Conservation (phyloP, 805 yeast species). For the Priceomyces carsonii region DNA sequence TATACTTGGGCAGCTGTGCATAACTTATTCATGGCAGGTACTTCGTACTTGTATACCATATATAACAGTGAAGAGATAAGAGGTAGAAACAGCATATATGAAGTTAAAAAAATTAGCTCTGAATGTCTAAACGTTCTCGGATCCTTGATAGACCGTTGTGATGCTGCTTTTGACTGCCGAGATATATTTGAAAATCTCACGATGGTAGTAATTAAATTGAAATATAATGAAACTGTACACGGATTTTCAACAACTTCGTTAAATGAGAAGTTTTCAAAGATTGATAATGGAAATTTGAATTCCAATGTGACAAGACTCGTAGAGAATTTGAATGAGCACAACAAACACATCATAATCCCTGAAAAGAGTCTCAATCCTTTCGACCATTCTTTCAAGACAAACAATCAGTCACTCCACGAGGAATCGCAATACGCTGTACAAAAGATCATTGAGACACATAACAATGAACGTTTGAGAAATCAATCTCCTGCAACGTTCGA, state of each 20-base stretch:
- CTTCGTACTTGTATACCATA: slow-evolving; percentile 75
- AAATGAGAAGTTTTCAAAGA: slow-evolving; percentile 17
- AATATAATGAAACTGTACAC: slow-evolving; percentile 40
- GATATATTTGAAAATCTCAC: slow-evolving; percentile 72
- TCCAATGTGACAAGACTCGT: slow-evolving; percentile 41
- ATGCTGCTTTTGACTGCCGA: slow-evolving; percentile 72
- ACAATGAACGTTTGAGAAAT: not conserved
- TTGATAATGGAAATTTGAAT: slow-evolving; percentile 36
- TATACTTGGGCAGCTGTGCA: slow-evolving; percentile 95
- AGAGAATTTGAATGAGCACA: slow-evolving; percentile 22
- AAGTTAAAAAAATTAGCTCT: slow-evolving; percentile 48
- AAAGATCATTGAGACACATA: slow-evolving; percentile 1
- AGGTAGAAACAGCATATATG: slow-evolving; percentile 43
- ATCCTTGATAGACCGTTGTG: slow-evolving; percentile 68
- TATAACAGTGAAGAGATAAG: slow-evolving; percentile 66
- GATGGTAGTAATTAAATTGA: slow-evolving; percentile 66
- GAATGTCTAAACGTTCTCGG: slow-evolving; percentile 59
- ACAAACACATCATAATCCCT: not conserved
- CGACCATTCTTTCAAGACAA: not conserved
- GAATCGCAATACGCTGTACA: slow-evolving; percentile 4
- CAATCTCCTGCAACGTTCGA: slow-evolving; percentile 20
- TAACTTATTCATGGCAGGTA: slow-evolving; percentile 85
- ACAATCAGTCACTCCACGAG: not conserved
- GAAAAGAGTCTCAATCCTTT: slow-evolving; percentile 3
- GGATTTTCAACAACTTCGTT: slow-evolving; percentile 20